Base-by-base conservation (phyloP, 805 yeast species). In the Ogataea populi-albae region DNA sequence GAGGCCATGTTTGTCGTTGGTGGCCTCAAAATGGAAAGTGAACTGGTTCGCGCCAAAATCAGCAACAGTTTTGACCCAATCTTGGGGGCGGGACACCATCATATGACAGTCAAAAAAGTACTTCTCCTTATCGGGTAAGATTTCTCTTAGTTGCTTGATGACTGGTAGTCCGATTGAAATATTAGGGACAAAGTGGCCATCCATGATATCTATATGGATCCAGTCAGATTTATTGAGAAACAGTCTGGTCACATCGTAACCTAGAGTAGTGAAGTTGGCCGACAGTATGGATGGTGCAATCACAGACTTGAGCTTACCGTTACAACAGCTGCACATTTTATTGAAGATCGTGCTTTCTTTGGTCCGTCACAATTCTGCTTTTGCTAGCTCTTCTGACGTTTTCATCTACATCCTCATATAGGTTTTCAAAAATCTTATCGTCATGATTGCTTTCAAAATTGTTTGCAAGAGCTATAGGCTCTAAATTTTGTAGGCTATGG, bases 151-250 rank as follows among this genome's bases (percentile, higher is more conserved):
- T 22, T 44, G 46, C 16, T 37, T 33, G 21, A 46, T 43, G 16
- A 46, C 43, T 11, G 50, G 95, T 23, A 94, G 87, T 18, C 98
- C 98, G 52, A 93, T 69, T 1, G 96, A 82, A 46, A 93, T 83
- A 66, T 93, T 93, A 48, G 98, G 98, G 32, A 93, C 98, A 59
- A 93, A 93, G 64, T 91, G 88, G 31, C 98, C 98, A 59, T 93
- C 98, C 98, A 93, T 93, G 31, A 93, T 91, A 62, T 93, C 98
- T 32, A 93, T 79, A 62, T 93, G 98, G 43, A 93, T 79, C 98
- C 98, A 93, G 55, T 91, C 95, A 17, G 96, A 94, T 17, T 84
- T 82, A 38, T 82, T 71, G 36, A 77, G 75, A 56, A 86, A 79
- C 65, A 89, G 83, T 40, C 73, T 69, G 54, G 81, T 82, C 62